A percentile compares a stretch with the other conserved stretches of the same genome.
phyloP scores from a whole-genome alignment of 768 basidiomycete genomes.

The Infundibulicybe gibba region DNA sequence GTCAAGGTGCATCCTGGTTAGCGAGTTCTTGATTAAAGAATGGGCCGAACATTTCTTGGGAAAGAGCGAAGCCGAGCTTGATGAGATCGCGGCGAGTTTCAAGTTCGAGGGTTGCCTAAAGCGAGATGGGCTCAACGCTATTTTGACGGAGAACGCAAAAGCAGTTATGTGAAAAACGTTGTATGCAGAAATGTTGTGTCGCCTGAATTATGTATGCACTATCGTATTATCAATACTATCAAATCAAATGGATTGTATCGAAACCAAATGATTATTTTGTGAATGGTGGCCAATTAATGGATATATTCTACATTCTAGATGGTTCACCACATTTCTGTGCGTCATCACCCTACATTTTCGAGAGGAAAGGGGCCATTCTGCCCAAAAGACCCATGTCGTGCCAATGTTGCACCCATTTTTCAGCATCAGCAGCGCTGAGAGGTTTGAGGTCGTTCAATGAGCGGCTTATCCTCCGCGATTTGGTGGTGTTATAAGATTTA shows the following conservation, averaged over 20 bases:
- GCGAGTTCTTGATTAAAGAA: conserved; percentile 68
- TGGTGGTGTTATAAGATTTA: not conserved
- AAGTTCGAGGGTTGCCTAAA: conserved; percentile 65
- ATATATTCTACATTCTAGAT: no score
- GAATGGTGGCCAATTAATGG: not conserved
- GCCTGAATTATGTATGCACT: not conserved
- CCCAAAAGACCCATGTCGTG: no score
- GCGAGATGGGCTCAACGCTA: conserved; percentile 61
- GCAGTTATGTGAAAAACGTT: conserved; percentile 16
- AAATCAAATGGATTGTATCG: no score
- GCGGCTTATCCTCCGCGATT: not conserved
- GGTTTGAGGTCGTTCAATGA: not conserved
- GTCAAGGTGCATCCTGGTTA: conserved; percentile 63
- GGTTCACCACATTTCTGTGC: no score
- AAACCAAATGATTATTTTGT: no score
- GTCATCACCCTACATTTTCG: no score
- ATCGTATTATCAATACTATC: not conserved
- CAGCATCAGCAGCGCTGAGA: not conserved
- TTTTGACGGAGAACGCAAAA: conserved; percentile 41
- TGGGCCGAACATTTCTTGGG: conserved; percentile 71
- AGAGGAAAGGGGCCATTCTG: no score
- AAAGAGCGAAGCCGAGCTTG: conserved; percentile 56
- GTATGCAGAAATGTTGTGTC: no score
- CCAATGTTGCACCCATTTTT: not conserved
- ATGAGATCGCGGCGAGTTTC: conserved; percentile 75